phyloP scores from a whole-genome alignment of 495 filamentous ascomycete genomes.

The Daldinia vernicosa region DNA sequence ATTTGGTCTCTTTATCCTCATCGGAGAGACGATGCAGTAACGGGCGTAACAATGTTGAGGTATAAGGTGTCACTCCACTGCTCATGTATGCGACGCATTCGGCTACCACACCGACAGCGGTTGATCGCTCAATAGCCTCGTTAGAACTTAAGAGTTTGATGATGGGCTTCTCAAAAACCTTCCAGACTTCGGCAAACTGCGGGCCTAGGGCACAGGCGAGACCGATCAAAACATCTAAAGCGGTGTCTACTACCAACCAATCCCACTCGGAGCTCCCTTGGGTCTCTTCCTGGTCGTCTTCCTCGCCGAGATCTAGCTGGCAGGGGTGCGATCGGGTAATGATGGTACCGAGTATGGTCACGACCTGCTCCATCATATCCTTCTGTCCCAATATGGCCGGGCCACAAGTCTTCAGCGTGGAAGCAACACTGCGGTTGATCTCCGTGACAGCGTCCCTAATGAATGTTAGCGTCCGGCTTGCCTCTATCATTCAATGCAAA shows the following conservation, averaged over 20 bases:
- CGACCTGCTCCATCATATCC: conserved; percentile 61
- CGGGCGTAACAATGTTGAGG: conserved; percentile 75
- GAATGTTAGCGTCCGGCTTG: conserved; percentile 53
- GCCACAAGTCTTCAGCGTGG: conserved; percentile 89
- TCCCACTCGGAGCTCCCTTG: conserved; percentile 95
- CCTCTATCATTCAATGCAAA: conserved; percentile 1
- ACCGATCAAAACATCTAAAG: conserved; percentile 85
- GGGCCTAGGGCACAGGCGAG: conserved; percentile 82
- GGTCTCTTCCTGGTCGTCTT: conserved; percentile 70
- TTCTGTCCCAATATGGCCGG: conserved; percentile 83
- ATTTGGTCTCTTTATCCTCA: conserved; percentile 90
- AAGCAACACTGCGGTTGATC: conserved; percentile 94
- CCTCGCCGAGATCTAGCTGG: conserved; percentile 86
- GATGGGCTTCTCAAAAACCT: conserved; percentile 89
- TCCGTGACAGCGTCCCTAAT: conserved; percentile 86
- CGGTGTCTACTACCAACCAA: conserved; percentile 95
- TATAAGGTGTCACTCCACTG: conserved; percentile 76
- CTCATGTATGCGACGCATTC: conserved; percentile 92
- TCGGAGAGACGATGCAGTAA: conserved; percentile 88
- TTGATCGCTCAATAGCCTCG: conserved; percentile 85
- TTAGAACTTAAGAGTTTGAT: conserved; percentile 85
- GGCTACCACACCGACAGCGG: conserved; percentile 88
- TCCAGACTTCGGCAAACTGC: conserved; percentile 87
- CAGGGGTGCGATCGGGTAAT: conserved; percentile 90
- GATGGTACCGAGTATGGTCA: conserved; percentile 74